Evolutionary conservation across 768 basidiomycete genomes (phyloP), one percentile per base, ranked within the genome.

Genomic region (Pulveroboletus frians): DNA sequence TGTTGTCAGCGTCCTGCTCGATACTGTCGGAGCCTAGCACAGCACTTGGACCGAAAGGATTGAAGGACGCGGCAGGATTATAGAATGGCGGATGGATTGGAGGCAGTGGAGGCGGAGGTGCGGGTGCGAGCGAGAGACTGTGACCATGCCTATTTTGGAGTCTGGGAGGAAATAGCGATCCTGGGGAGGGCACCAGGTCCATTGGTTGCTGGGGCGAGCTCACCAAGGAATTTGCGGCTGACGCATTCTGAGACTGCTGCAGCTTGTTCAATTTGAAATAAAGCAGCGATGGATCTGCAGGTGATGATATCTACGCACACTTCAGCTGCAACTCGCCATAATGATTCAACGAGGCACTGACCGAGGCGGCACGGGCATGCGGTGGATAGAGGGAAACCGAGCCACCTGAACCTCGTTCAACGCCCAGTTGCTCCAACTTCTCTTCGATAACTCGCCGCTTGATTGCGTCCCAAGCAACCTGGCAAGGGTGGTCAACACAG

Each of bases 201-300:
- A 76, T 73, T 0, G 74, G 70, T 17, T 79, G 80, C 48, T 84
- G 82, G 0, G 88, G 88, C 3, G 88, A 89, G 8, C 76, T 67
- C 11, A 83, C 69, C 26, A 82, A 63, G 1, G 86, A 88, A 46
- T 72, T 74, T 1, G 73, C 62, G 4, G 76, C 70, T 3, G 78
- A 76, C 15, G 69, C 69, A 45, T 65, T 68, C 57, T 88, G 85
- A 0, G 84, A 76, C 67, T 84, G 84, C 54, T 89, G 88, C 9
- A 92, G 73, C 67, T 88, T 89, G 69, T 88, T 89, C 38, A 92
- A 73, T 66, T 89, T 91, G 70, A 85, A 90, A 55, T 81, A 76
- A 17, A 92, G 73, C 20, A 92, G 67, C 17, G 86, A 85, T 26
- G 90, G 89, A 62, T 92, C 90, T 4, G 89, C 89, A 26, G 90